These are phyloP conservation scores for Alnus glutinosa DNA, from an alignment of 306 rosid genomes.

Conservation along the genomic window DNA sequence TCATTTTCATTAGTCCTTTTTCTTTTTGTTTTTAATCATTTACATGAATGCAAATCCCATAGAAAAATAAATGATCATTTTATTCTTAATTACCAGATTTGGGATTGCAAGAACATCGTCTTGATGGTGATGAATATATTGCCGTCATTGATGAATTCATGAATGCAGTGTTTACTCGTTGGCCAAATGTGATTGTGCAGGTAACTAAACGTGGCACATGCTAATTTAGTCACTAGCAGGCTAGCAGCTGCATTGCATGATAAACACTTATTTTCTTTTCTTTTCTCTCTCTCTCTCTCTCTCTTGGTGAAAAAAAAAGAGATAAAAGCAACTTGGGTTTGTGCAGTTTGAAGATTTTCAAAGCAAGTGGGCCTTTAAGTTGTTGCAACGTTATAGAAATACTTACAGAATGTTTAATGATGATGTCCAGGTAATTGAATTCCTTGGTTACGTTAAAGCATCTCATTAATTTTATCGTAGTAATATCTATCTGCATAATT, in stretches of 20 bases:
- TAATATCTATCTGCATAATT: neutral
- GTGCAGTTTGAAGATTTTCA: conserved; percentile 97
- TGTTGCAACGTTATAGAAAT: conserved; percentile 89
- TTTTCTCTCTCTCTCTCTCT: no score
- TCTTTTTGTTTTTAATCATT: neutral
- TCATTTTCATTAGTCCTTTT: neutral
- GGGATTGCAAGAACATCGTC: conserved; percentile 88
- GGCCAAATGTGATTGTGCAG: conserved; percentile 99
- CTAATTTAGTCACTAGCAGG: conserved; percentile 2
- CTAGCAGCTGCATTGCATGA: conserved; percentile 3
- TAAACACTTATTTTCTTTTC: neutral
- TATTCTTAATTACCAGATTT: conserved; percentile 54
- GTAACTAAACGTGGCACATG: conserved; percentile 38
- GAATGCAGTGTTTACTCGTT: conserved; percentile 96
- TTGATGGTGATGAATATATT: conserved; percentile 91
- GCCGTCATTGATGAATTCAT: conserved; percentile 92
- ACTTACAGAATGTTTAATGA: conserved; percentile 97
- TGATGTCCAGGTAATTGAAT: conserved; percentile 83
- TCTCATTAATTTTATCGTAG: conserved; percentile 3
- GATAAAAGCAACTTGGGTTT: conserved; percentile 23
- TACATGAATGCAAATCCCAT: neutral
- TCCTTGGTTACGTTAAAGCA: neutral
- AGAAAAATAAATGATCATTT: conserved; percentile 5
- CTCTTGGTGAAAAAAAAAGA: neutral
- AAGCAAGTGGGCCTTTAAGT: conserved; percentile 99